Evolutionary conservation across 2,329 filamentous ascomycete genomes (phyloP), one percentile per base, ranked within the genome.

Genomic region (Xylariales sp.): DNA sequence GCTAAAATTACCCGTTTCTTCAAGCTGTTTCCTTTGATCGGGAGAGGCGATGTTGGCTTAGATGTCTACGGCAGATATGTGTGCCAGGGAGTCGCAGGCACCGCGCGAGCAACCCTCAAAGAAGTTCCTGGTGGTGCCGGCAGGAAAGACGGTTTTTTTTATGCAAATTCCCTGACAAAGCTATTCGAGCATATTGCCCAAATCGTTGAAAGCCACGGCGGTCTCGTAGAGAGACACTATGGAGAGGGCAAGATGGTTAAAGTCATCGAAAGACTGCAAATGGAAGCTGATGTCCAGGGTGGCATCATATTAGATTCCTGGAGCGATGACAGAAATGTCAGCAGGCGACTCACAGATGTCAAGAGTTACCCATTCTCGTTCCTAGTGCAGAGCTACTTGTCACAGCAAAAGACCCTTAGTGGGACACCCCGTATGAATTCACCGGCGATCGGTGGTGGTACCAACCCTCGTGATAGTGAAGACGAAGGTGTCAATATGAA

Each of bases 291-390:
- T 80, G 91, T 97, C 1, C 96, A 99, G 81, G 96, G 94, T 23
- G 96, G 96, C 71, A 97, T 98, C 73, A 90, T 99, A 66, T 84
- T 99, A 60, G 96, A 99, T 78, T 96, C 94, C 0, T 99, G 96
- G 94, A 91, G 90, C 63, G 96, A 99, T 71, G 95, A 98, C 77
- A 88, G 94, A 67, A 87, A 85, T 67, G 89, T 99, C 55, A 92
- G 95, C 76, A 89, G 95, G 74, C 93, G 91, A 76, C 84, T 99
- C 69, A 98, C 93, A 2, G 96, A 99, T 76, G 93, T 97, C 79
- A 98, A 97, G 82, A 97, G 94, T 63, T 99, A 99, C 77, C 94
- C 96, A 0, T 99, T 97, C 79, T 97, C 94, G 0, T 99, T 99
- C 77, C 83, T 99, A 52, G 94, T 98, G 0, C 94, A 97, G 80